Evolutionary conservation across 2,329 filamentous ascomycete species (phyloP).

Genomic region (Knufia fluminis): DNA sequence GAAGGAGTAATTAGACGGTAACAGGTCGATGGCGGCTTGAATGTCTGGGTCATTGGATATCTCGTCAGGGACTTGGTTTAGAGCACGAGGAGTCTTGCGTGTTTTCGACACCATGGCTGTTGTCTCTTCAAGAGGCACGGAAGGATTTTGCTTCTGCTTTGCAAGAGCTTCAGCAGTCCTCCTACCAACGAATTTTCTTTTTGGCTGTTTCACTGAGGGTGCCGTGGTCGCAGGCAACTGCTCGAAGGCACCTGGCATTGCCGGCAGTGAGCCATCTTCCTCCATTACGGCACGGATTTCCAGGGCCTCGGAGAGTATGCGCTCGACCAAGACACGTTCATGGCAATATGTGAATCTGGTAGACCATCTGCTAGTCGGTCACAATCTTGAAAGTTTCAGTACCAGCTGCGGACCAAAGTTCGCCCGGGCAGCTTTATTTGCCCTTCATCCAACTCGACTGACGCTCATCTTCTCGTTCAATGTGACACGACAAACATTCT

Average conservation of each 20-base stretch:
- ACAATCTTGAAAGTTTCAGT: not conserved
- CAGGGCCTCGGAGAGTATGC: not conserved
- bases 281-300: constrained; percentile 1
- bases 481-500: no score
- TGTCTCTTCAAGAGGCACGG: constrained; percentile 60
- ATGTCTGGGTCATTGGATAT: constrained; percentile 79
- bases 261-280: constrained; percentile 9
- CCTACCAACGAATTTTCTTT: constrained; percentile 83
- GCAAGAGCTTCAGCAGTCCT: constrained; percentile 51
- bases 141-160: constrained; percentile 55
- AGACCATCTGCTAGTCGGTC: not conserved
- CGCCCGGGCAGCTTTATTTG: not conserved
- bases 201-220: constrained; percentile 50
- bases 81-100: constrained; percentile 63
- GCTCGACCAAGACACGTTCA: not conserved
- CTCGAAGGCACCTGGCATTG: constrained; percentile 21
- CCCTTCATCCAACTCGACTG: no score
- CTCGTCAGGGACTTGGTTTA: constrained; percentile 83
- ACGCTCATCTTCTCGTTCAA: no score
- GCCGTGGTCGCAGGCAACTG: not conserved
- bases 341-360: not conserved
- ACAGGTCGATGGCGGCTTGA: constrained; percentile 73
- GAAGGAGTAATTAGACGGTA: constrained; percentile 95
- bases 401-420: not conserved
- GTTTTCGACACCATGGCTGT: constrained; percentile 37